phyloP scores from a whole-genome alignment of 1,139 yeast species.

The Eremothecium sinecaudum region DNA sequence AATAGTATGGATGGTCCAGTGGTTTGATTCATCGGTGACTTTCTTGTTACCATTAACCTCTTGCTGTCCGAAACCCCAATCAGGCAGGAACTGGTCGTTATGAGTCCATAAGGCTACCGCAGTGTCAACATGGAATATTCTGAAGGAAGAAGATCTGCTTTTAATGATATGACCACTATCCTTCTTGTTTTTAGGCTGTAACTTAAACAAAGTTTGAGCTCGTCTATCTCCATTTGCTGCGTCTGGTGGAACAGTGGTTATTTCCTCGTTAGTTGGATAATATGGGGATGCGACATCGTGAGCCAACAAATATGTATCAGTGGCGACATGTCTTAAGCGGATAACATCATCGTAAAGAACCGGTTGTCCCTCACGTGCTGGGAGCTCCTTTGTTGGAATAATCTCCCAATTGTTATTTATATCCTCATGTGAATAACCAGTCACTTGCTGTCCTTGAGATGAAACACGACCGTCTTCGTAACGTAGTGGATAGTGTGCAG shows the following conservation, averaged over 20 bases:
- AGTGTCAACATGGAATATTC: constrained; percentile 73
- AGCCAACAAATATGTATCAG: constrained; percentile 69
- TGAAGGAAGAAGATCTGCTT: constrained; percentile 61
- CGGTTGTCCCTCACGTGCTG: constrained; percentile 37
- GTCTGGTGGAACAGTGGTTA: constrained; percentile 62
- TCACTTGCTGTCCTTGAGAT: constrained; percentile 91
- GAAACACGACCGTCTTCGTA: constrained; percentile 96
- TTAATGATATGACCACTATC: constrained; percentile 44
- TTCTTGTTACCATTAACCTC: constrained; percentile 95
- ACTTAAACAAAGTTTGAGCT: constrained; percentile 71
- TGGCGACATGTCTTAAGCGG: constrained; percentile 73
- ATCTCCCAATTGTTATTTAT: constrained; percentile 80
- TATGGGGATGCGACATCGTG: constrained; percentile 98
- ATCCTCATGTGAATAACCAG: constrained; percentile 55
- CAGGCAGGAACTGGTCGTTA: constrained; percentile 71
- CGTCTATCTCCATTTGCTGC: constrained; percentile 46
- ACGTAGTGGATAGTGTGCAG: constrained; percentile 67
- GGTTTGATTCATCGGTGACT: constrained; percentile 52
- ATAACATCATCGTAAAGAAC: constrained; percentile 56
- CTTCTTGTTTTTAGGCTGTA: constrained; percentile 53
- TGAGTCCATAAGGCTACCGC: constrained; percentile 95
- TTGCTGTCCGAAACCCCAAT: constrained; percentile 87
- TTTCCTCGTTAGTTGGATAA: constrained; percentile 83
- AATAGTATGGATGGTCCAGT: constrained; percentile 74
- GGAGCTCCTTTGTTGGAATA: constrained; percentile 48